Conservation (phyloP, 1,284 basidiomycete species). For the Mycosarcoma maydis region DNA sequence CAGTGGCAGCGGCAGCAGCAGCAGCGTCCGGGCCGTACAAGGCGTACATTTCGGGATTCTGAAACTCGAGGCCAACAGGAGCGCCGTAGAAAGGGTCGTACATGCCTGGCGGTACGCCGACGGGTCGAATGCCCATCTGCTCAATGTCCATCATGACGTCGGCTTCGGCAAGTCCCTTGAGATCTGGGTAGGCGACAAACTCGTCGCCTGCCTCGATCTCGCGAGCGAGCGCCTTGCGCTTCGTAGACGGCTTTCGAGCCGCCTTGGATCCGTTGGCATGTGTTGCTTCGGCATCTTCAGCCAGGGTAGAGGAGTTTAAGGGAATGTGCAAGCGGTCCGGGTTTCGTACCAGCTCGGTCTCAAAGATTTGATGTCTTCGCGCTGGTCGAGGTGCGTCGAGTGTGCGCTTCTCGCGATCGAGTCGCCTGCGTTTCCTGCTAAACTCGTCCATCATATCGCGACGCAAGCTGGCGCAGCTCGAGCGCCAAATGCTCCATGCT, state of each 20-base stretch:
- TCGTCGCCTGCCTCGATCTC: conserved; percentile 41
- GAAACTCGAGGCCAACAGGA: conserved; percentile 32
- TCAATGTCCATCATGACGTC: conserved; percentile 64
- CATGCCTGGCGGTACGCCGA: conserved; percentile 30
- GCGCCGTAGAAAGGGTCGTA: conserved; percentile 42
- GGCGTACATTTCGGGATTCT: conserved; percentile 37
- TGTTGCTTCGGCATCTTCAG: conserved; percentile 11
- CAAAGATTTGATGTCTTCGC: conserved; percentile 63
- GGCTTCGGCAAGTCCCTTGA: conserved; percentile 58
- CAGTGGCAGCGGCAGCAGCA: conserved; percentile 32
- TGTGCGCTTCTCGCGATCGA: conserved; percentile 81
- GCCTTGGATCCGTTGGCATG: conserved; percentile 5
- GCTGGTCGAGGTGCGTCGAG: conserved; percentile 77
- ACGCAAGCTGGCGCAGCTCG: conserved; percentile 70
- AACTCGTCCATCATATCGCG: conserved; percentile 83
- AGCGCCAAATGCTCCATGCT: conserved; percentile 74
- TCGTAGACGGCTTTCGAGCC: conserved; percentile 32
- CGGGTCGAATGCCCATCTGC: conserved; percentile 61
- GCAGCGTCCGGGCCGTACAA: conserved; percentile 46
- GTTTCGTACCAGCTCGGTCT: conserved; percentile 63
- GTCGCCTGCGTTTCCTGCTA: conserved; percentile 78
- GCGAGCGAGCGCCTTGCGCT: conserved; percentile 34
- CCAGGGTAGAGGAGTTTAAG: conserved; percentile 2
- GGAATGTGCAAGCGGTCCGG: conserved; percentile 46
- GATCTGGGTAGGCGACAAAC: conserved; percentile 62